Conservation (phyloP, 148 eudicot species). For the Agrostemma githago region DNA sequence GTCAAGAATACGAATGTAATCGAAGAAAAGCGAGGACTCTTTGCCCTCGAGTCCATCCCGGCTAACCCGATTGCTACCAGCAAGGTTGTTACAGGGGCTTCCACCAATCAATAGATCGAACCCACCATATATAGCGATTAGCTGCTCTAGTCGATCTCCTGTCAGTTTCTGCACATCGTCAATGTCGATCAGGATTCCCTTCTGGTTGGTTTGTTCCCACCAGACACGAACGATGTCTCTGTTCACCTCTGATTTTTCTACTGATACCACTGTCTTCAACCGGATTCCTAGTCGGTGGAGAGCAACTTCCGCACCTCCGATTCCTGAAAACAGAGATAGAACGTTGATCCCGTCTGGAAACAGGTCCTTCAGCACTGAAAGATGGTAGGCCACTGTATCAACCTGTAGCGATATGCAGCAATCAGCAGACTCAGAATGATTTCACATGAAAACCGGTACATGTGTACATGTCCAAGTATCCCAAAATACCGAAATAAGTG, state of each 20-base stretch:
- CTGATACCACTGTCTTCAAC: slow-evolving; percentile 27
- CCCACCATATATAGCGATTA: slow-evolving; percentile 22
- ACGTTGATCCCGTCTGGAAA: background rate
- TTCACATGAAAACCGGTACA: too few relatives aligned
- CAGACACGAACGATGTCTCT: slow-evolving; percentile 22
- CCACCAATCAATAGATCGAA: slow-evolving; percentile 47
- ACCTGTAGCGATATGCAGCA: background rate
- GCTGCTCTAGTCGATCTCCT: background rate
- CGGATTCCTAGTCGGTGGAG: slow-evolving; percentile 7
- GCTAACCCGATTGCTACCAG: slow-evolving; percentile 28
- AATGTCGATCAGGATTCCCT: slow-evolving; percentile 29
- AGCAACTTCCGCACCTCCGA: slow-evolving; percentile 12
- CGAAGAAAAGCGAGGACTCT: too few relatives aligned
- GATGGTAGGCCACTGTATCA: background rate
- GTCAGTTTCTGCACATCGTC: slow-evolving; percentile 25
- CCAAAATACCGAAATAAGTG: too few relatives aligned
- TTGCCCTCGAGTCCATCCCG: too few relatives aligned
- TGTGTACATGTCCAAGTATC: too few relatives aligned
- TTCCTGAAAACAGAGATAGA: slow-evolving; percentile 5
- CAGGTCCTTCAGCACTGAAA: slow-evolving; percentile 9
- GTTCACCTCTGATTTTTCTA: slow-evolving; percentile 26
- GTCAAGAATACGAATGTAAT: too few relatives aligned
- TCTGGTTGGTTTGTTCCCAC: slow-evolving; percentile 39
- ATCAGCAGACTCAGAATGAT: too few relatives aligned
- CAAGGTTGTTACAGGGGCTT: slow-evolving; percentile 45